Evolutionary conservation across 108 stramenopile species (phyloP), one percentile per base, ranked within the genome.

Genomic region (Craspedostauros australis): DNA sequence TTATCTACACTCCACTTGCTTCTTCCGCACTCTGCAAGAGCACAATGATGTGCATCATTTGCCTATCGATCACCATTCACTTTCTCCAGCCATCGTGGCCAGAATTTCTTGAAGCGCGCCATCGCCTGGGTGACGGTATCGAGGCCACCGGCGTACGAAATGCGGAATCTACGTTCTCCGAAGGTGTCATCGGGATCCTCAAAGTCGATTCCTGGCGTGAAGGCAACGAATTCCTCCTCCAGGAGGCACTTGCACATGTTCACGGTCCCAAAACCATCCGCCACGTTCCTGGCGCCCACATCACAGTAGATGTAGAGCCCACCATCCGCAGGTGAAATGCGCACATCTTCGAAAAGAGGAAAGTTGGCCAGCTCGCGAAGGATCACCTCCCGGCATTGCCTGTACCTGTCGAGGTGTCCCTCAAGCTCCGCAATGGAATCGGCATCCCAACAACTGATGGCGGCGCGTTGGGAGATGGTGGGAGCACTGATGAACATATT

Each of bases 401-500:
- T 60, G 54, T 96, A 96, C 24, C 79, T 84, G 22, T 43, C 49
- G 3, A 96, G 86, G 40, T 93, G 87, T 11, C 39, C 55, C 42
- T 93, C 84, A 27, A 96, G 56, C 49, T 92, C 92, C 21, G 53
- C 56, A 57, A 73, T 75, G 15, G 86, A 79, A 2, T 76, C 80
- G 1, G 47, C 59, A 19, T 94, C 84, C 79, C 87, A 93, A 51
- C 86, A 89, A 22, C 72, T 54, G 26, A 90, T 22, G 4, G 92
- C 95, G 0, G 92, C 95, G 7, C 79, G 77, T 55, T 96, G 95
- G 5, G 84, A 85, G 19, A 96, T 73, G 5, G 91, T 93, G 22
- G 95, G 95, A 23, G 95, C 89, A 68, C 91, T 93, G 55, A 96
- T 92, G 49, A 90, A 96, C 83, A 96, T 85, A 52, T 93, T 96